Conservation (phyloP, 1,284 basidiomycete genomes). For the Microbotryomycetes sp. region DNA sequence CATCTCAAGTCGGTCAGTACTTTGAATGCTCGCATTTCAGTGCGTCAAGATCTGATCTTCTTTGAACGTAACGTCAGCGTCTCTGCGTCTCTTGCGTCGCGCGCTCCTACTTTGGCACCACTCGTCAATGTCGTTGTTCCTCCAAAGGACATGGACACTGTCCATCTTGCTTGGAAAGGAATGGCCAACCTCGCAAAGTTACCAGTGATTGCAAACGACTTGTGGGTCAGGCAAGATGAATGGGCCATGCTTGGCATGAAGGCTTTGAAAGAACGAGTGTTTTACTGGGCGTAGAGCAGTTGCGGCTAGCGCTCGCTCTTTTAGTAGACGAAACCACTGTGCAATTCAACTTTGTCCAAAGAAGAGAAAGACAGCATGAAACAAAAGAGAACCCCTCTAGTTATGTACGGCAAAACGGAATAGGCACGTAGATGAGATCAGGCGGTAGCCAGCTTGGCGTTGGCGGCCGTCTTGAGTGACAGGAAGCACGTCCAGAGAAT, state of each 20-base stretch:
- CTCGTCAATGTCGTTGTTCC: conserved; percentile 83
- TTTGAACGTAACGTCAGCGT: no score
- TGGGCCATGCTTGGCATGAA: conserved; percentile 58
- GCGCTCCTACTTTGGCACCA: conserved; percentile 42
- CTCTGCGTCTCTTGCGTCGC: not conserved
- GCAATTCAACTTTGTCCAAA: no score
- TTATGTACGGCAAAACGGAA: no score
- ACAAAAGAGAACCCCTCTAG: not conserved
- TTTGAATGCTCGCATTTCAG: not conserved
- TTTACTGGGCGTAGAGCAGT: conserved; percentile 28
- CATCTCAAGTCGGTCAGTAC: conserved; percentile 41
- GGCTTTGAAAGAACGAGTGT: conserved; percentile 44
- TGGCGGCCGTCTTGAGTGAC: conserved; percentile 2
- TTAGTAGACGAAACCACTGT: no score
- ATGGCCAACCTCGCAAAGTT: conserved; percentile 88
- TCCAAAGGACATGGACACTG: conserved; percentile 85
- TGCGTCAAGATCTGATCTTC: not conserved
- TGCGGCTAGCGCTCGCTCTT: no score
- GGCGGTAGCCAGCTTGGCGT: not conserved
- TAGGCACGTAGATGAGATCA: no score
- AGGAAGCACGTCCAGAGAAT: conserved; percentile 29
- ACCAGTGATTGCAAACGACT: conserved; percentile 67
- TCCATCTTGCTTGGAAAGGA: conserved; percentile 88
- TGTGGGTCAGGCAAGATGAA: conserved; percentile 80
- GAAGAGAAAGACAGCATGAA: not conserved